Percentiles rank a stretch among this genome's conserved stretches.
phyloP scores from a whole-genome alignment of 108 stramenopile genomes.

The Asterionellopsis glacialis region DNA sequence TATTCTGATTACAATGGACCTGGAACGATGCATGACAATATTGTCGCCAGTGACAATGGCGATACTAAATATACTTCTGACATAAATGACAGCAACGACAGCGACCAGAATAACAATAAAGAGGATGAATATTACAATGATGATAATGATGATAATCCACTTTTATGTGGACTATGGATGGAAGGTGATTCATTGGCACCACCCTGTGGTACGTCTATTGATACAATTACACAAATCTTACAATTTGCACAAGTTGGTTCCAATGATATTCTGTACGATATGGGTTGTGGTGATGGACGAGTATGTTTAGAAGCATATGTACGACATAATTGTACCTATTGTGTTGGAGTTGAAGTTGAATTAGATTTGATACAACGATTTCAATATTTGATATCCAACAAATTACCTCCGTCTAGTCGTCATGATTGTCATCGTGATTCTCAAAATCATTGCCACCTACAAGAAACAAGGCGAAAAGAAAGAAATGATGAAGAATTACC shows the following conservation, averaged over 20 bases:
- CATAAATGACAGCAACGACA: not conserved
- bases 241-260: conserved; percentile 12
- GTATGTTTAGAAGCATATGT: conserved; percentile 46
- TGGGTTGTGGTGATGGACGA: conserved; percentile 77
- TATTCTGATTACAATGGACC: too few species aligned
- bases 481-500: too few species aligned
- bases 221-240: conserved; percentile 17
- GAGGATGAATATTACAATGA: conserved; percentile 10
- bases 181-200: conserved; percentile 39
- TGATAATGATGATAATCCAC: conserved; percentile 20
- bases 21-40: too few species aligned
- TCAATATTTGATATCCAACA: too few species aligned
- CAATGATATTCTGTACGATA: conserved; percentile 60
- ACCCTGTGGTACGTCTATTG: conserved; percentile 29
- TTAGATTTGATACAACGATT: too few species aligned
- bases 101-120: not conserved
- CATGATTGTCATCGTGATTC: too few species aligned
- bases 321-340: conserved; percentile 13
- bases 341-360: conserved; percentile 31
- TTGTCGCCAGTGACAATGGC: not conserved
- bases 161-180: conserved; percentile 20
- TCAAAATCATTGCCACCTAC: too few species aligned
- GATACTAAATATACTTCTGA: not conserved
- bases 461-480: too few species aligned
- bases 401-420: too few species aligned